Evolutionary conservation across 169 alveolate species (phyloP), one percentile per base, ranked within the genome.

Genomic region (Plasmodium billcollinsi): DNA sequence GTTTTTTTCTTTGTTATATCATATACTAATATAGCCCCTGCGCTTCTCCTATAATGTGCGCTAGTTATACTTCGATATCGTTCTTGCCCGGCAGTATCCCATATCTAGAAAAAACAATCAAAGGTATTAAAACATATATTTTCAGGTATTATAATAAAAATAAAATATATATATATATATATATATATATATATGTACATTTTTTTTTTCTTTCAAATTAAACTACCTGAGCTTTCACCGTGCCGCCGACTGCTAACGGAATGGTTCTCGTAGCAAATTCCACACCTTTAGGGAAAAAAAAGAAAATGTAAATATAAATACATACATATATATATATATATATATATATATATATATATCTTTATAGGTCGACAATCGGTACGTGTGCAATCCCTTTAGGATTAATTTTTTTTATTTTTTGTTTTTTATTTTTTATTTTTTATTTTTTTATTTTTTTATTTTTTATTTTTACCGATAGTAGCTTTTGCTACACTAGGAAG

Each of bases 241-340:
- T 97, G 24, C 99, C 99, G 14, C 99, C 99, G 66, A 95, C 96
- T 33, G 98, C 97, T 54, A 97, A 95, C 14, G 99, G 99, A 21
- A 98, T 99, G 14, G 99, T 97, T 67, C 99, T 97, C 0, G 99
- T 98, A 20, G 99, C 99, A 90, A 98, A 98, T 92, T 98, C 99
- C 15, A 98, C 99, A 73, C 99, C 88, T 75, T 33, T 7, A 49
- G 11, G 21, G 21, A 71, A 71, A 52, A 52, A 50, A 49, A 2
- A 69, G 0, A 69, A 50, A 71, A 0, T 21, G 11, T 15, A 43
- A 59, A 20, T 49, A 8, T 8, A 6, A 6, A 65, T 65, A 7
- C 0, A 65, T 7, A 66, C 11, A 3, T 7, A n/a, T 9, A 66
- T 11, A 66, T 15, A 66, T 39, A 4, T 4, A 2, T 7, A 3